Conservation (phyloP, 306 rosid species). For the Cyclanthera cordifolia region DNA sequence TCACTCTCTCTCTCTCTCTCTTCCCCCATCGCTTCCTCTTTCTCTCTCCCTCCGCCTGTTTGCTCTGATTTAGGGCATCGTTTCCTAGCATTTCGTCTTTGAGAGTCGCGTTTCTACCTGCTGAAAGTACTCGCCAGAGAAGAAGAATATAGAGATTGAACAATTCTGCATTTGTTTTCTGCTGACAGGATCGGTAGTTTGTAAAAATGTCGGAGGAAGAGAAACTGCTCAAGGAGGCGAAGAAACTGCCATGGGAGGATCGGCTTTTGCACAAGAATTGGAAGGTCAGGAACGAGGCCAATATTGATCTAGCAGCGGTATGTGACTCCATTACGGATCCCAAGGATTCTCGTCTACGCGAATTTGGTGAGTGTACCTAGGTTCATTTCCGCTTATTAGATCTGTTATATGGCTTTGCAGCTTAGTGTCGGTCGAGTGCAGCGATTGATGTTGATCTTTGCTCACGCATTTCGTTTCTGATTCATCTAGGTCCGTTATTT, state of each 20-base stretch:
- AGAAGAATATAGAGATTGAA: neutral
- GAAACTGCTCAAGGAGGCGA: slow-evolving; percentile 86
- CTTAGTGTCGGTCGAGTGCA: slow-evolving; percentile 20
- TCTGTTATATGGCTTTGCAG: slow-evolving; percentile 15
- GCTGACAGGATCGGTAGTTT: neutral
- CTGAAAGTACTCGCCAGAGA: neutral
- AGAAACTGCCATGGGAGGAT: slow-evolving; percentile 98
- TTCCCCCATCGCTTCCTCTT: neutral
- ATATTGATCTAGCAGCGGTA: slow-evolving; percentile 69
- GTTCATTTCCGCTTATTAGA: slow-evolving; percentile 17
- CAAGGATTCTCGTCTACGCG: slow-evolving; percentile 88
- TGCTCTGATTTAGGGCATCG: slow-evolving; percentile 11
- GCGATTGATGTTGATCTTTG: slow-evolving; percentile 16
- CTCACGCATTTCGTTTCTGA: slow-evolving; percentile 5
- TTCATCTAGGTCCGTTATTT: slow-evolving; percentile 52
- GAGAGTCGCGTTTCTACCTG: neutral
- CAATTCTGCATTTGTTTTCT: slow-evolving; percentile 1
- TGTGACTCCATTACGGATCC: slow-evolving; percentile 97
- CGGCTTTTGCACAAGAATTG: slow-evolving; percentile 89
- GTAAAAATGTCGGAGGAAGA: slow-evolving; percentile 77
- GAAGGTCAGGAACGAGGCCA: slow-evolving; percentile 96
- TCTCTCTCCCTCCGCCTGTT: neutral
- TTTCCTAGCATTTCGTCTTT: neutral
- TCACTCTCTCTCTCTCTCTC: too few relatives aligned
- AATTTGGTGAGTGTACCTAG: slow-evolving; percentile 52